A percentile compares a stretch with the other conserved stretches of the same genome.
These are phyloP conservation scores for Cyberlindnera suaveolens DNA, from an alignment of 805 yeast genomes.

Conservation along the genomic window DNA sequence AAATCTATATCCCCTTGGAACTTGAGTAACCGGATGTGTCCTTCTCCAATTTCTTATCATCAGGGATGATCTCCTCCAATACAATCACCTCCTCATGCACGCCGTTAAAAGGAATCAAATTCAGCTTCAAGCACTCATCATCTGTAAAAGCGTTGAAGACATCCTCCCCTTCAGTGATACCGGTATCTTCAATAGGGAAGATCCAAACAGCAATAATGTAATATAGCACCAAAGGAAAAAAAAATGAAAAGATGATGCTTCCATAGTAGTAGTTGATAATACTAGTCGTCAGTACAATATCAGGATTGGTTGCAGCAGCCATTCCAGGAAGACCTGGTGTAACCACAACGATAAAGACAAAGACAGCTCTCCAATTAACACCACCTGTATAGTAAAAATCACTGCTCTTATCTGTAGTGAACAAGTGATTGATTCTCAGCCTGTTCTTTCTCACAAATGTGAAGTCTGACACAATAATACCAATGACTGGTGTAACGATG, in stretches of 20 bases:
- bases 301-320: constrained; percentile 26
- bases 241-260: constrained; percentile 26
- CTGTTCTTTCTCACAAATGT: constrained; percentile 27
- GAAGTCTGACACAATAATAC: constrained; percentile 31
- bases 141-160: constrained; percentile 24
- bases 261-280: constrained; percentile 26
- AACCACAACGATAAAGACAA: constrained; percentile 24
- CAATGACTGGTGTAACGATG: constrained; percentile 31
- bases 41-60: neutral
- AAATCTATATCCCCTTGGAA: too few species aligned
- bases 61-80: neutral
- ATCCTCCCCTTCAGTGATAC: constrained; percentile 20
- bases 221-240: constrained; percentile 24
- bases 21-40: too few species aligned
- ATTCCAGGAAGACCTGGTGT: constrained; percentile 36
- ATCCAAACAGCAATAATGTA: constrained; percentile 19
- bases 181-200: constrained; percentile 20
- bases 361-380: constrained; percentile 25
- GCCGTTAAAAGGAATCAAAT: constrained; percentile 18
- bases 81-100: neutral
- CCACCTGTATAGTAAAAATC: constrained; percentile 27
- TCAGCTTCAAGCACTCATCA: constrained; percentile 22
- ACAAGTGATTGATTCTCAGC: constrained; percentile 30
- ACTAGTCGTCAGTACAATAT: constrained; percentile 16
- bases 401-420: constrained; percentile 24